These are phyloP conservation scores for Tetrahymena thermophila DNA, from an alignment of 73 alveolate species.

Conservation along the genomic window DNA sequence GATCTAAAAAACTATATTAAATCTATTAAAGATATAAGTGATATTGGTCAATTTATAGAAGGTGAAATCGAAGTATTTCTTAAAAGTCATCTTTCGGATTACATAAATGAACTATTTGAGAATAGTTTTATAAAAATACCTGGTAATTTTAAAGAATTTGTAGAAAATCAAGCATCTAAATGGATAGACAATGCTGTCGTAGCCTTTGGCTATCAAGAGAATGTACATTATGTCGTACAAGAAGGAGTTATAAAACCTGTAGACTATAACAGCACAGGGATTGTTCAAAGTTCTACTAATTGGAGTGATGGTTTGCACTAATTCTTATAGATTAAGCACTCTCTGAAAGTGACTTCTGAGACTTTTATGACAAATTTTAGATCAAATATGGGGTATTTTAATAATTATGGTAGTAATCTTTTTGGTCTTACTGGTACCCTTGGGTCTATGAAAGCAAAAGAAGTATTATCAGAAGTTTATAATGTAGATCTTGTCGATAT, in stretches of 20 bases:
- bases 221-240: neutral
- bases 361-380: constrained; percentile 1
- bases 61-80: neutral
- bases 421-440: constrained; percentile 34
- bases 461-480: neutral
- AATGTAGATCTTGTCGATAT: neutral
- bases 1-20: neutral
- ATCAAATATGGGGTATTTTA: constrained; percentile 8
- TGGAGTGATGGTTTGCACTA: constrained; percentile 36
- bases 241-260: constrained; percentile 1
- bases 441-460: neutral
- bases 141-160: neutral
- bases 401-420: neutral
- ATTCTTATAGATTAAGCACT: neutral
- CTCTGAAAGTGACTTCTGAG: constrained; percentile 3
- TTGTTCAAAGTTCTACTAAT: neutral
- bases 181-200: constrained; percentile 2
- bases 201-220: neutral
- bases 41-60: neutral
- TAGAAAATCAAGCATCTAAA: neutral
- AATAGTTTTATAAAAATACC: neutral
- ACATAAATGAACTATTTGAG: neutral
- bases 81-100: neutral
- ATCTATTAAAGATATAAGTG: neutral
- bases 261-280: constrained; percentile 13